phyloP scores from a whole-genome alignment of 1,284 basidiomycete genomes.

The Ceratobasidium sp. region DNA sequence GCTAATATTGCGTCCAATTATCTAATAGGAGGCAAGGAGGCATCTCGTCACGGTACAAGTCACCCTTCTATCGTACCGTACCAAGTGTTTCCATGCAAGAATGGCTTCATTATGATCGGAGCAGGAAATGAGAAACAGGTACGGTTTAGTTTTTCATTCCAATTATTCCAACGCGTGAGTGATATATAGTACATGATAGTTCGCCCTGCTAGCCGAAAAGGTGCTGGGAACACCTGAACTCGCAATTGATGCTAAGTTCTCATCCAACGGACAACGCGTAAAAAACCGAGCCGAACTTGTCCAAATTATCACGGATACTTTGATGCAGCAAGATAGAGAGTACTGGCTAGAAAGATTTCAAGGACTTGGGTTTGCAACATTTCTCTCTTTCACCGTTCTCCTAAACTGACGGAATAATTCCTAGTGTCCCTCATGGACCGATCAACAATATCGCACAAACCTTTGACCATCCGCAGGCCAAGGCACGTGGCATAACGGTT shows the following conservation, averaged over 20 bases:
- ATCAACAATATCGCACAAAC: conserved; percentile 94
- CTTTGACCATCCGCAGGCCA: conserved; percentile 90
- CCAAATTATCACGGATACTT: conserved; percentile 73
- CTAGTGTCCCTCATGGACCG: conserved; percentile 87
- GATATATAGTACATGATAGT: conserved; percentile 62
- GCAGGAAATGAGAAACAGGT: conserved; percentile 93
- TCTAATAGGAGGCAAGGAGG: conserved; percentile 88
- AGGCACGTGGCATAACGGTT: conserved; percentile 71
- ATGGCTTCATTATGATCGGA: conserved; percentile 94
- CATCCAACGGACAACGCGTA: conserved; percentile 82
- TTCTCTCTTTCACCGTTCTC: not conserved
- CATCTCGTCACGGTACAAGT: conserved; percentile 88
- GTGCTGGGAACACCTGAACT: conserved; percentile 73
- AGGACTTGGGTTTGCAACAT: conserved; percentile 74
- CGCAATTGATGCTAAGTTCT: conserved; percentile 71
- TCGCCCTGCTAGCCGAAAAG: conserved; percentile 71
- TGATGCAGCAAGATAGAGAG: conserved; percentile 71
- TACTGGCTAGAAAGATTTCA: conserved; percentile 81
- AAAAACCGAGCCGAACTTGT: conserved; percentile 80
- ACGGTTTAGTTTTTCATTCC: not conserved
- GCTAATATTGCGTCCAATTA: conserved; percentile 96
- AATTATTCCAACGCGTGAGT: too few relatives aligned
- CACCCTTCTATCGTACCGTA: conserved; percentile 94
- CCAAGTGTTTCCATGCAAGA: conserved; percentile 89
- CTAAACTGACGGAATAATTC: not conserved